Conservation (phyloP, 768 basidiomycete genomes). For the Lentinula aciculospora region DNA sequence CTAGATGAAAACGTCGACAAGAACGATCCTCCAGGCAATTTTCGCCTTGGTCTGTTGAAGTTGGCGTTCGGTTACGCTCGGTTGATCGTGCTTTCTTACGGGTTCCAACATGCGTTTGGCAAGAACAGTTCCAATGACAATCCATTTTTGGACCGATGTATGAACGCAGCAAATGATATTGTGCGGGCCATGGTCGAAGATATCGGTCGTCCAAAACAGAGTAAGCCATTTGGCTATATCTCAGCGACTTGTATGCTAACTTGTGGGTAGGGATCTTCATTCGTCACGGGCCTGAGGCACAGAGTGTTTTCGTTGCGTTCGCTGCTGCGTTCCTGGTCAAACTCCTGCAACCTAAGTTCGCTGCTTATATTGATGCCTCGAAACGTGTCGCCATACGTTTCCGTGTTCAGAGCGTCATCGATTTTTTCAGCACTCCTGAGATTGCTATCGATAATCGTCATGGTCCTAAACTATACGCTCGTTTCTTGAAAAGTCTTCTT, state of each 20-base stretch:
- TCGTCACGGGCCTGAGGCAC: slow-evolving; percentile 73
- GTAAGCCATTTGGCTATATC: slow-evolving; percentile 26
- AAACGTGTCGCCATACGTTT: slow-evolving; percentile 56
- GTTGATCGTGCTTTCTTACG: slow-evolving; percentile 65
- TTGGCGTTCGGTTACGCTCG: slow-evolving; percentile 65
- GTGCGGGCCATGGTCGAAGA: slow-evolving; percentile 56
- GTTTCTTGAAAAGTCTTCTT: slow-evolving; percentile 70
- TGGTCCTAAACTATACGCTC: slow-evolving; percentile 74
- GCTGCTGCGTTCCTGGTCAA: slow-evolving; percentile 82
- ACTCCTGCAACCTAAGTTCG: slow-evolving; percentile 77
- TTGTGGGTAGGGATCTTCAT: slow-evolving; percentile 40
- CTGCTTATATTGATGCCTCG: slow-evolving; percentile 50
- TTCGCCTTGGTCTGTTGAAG: slow-evolving; percentile 56
- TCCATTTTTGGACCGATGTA: slow-evolving; percentile 60
- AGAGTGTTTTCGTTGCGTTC: slow-evolving; percentile 75
- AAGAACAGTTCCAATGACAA: slow-evolving; percentile 58
- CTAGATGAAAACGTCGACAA: slow-evolving; percentile 43
- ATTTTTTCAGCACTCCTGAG: slow-evolving; percentile 62
- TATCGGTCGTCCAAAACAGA: slow-evolving; percentile 49
- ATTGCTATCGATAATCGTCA: slow-evolving; percentile 79
- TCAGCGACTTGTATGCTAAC: neutral
- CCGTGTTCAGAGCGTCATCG: slow-evolving; percentile 60
- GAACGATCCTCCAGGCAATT: slow-evolving; percentile 48
- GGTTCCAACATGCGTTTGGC: slow-evolving; percentile 71
- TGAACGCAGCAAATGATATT: slow-evolving; percentile 61